phyloP scores from a whole-genome alignment of 2,329 filamentous ascomycete species.

The Xylaria sp. region DNA sequence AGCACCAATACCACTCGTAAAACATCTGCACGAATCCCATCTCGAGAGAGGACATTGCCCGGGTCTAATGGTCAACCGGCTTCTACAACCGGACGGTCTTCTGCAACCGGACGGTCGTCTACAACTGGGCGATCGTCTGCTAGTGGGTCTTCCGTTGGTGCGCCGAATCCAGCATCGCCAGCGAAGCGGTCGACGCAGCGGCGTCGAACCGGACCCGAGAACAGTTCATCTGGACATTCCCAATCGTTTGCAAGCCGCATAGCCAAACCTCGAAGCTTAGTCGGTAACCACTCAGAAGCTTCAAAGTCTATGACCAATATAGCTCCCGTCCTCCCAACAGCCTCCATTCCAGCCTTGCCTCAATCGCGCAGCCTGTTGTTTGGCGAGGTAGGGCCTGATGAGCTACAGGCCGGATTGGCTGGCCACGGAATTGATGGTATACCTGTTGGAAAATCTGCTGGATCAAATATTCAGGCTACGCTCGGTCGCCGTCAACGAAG shows the following conservation, averaged over 20 bases:
- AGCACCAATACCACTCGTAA: slow-evolving; percentile 50
- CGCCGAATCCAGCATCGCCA: slow-evolving; percentile 44
- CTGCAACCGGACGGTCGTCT: slow-evolving; percentile 43
- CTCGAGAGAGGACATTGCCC: slow-evolving; percentile 35
- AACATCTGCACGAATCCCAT: slow-evolving; percentile 41
- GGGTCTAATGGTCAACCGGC: slow-evolving; percentile 53
- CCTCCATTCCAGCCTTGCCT: slow-evolving; percentile 47
- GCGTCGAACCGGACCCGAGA: slow-evolving; percentile 60
- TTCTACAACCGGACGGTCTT: slow-evolving; percentile 48
- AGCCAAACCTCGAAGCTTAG: slow-evolving; percentile 60
- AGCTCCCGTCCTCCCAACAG: slow-evolving; percentile 49
- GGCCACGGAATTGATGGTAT: slow-evolving; percentile 70
- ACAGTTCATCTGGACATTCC: slow-evolving; percentile 63
- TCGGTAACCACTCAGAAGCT: slow-evolving; percentile 51
- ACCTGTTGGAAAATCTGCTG: slow-evolving; percentile 72
- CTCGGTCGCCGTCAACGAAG: slow-evolving; percentile 62
- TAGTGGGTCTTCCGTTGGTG: slow-evolving; percentile 47
- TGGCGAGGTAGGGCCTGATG: slow-evolving; percentile 76
- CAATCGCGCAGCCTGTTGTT: slow-evolving; percentile 70
- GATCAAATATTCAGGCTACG: slow-evolving; percentile 72
- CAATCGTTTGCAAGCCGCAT: slow-evolving; percentile 71
- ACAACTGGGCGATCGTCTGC: slow-evolving; percentile 55
- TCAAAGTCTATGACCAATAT: slow-evolving; percentile 60
- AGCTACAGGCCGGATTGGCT: slow-evolving; percentile 62
- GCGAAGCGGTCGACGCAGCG: slow-evolving; percentile 56